A percentile compares a stretch with the other conserved stretches of the same genome.
These are phyloP conservation scores for Colletotrichum trifolii DNA, from an alignment of 2,329 filamentous ascomycete genomes.

Conservation along the genomic window DNA sequence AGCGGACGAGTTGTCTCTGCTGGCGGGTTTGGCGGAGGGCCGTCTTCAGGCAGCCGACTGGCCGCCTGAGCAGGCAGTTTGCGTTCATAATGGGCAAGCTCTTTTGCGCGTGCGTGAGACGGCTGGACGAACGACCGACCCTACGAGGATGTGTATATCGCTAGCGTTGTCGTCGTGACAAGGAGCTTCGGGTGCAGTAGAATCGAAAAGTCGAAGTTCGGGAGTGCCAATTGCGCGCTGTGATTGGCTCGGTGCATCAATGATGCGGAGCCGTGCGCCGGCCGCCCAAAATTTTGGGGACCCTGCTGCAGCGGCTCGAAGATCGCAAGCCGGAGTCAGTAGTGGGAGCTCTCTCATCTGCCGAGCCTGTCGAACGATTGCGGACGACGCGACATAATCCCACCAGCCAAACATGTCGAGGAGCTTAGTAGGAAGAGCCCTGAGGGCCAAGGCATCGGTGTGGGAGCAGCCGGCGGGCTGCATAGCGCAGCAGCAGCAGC, in stretches of 20 bases:
- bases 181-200: too few species aligned
- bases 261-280: constrained; percentile 33
- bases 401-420: constrained; percentile 24
- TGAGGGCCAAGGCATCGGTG: constrained; percentile 32
- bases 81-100: constrained; percentile 65
- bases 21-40: constrained; percentile 69
- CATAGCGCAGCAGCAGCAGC: constrained; percentile 9
- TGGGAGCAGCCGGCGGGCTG: constrained; percentile 33
- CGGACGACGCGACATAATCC: background rate
- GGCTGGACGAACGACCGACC: constrained; percentile 1
- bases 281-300: constrained; percentile 32
- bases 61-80: constrained; percentile 73
- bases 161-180: background rate
- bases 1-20: constrained; percentile 56
- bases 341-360: constrained; percentile 5
- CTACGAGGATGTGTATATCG: background rate
- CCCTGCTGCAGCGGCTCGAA: background rate
- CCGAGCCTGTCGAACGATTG: constrained; percentile 14
- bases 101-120: background rate
- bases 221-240: constrained; percentile 33
- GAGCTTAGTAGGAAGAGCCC: constrained; percentile 33
- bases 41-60: constrained; percentile 76
- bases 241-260: constrained; percentile 51
- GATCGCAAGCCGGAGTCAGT: background rate
- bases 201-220: constrained; percentile 36